phyloP scores from a whole-genome alignment of 106 monocot species.

The Apostasia ramifera region DNA sequence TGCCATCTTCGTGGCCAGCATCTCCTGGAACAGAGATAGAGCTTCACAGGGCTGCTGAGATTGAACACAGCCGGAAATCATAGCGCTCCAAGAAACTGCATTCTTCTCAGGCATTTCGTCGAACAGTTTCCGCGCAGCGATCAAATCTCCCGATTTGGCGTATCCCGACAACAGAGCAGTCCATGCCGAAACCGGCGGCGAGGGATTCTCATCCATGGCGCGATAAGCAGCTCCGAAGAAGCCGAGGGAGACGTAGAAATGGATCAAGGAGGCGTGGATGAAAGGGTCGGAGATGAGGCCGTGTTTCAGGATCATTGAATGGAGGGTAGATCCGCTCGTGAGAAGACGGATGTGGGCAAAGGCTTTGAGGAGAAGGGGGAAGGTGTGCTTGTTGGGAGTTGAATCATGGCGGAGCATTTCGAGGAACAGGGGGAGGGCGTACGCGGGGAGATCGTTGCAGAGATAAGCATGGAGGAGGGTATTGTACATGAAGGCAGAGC shows the following conservation, averaged over 20 bases:
- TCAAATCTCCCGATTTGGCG: constrained; percentile 22
- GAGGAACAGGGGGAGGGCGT: constrained; percentile 2
- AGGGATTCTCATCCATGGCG: neutral
- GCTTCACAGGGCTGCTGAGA: neutral
- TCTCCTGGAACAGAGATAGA: constrained; percentile 6
- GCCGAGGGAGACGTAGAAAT: constrained; percentile 2
- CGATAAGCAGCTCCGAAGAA: neutral
- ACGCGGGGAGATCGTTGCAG: neutral
- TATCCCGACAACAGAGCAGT: constrained; percentile 28
- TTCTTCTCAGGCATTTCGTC: constrained; percentile 8
- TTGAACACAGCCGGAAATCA: constrained; percentile 14
- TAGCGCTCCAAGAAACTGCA: constrained; percentile 10
- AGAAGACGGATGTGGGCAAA: neutral
- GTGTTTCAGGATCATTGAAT: constrained; percentile 6
- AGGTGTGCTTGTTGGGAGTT: constrained; percentile 7
- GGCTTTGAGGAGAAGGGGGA: constrained; percentile 10
- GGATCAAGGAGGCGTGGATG: constrained; percentile 4
- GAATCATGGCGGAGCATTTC: constrained; percentile 4
- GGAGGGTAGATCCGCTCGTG: neutral
- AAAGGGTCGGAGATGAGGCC: constrained; percentile 1
- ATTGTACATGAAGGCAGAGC: constrained; percentile 14
- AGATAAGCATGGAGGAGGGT: constrained; percentile 1
- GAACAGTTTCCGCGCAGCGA: constrained; percentile 32
- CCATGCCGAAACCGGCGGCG: constrained; percentile 23
- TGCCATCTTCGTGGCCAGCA: neutral